phyloP scores from a whole-genome alignment of 305 asterid species.

The Fraxinus xanthoxyloides region DNA sequence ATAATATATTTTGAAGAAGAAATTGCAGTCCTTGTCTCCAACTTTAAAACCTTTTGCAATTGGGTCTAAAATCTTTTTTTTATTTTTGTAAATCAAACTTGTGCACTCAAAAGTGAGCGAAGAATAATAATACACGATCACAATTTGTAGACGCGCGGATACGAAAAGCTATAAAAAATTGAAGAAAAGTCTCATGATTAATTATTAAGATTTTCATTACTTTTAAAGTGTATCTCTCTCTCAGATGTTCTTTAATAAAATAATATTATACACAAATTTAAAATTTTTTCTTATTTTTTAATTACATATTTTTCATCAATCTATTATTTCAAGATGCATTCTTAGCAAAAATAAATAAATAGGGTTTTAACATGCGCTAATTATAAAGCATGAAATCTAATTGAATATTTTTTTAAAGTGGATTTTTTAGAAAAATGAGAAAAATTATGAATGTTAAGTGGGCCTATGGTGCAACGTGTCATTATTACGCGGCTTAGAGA shows the following conservation, averaged over 20 bases:
- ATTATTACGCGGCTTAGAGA: not conserved
- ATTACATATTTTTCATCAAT: no score
- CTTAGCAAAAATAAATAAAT: no score
- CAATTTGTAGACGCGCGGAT: no score
- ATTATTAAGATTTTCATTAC: no score
- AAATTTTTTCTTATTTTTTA: no score
- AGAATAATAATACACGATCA: not conserved
- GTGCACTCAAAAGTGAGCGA: not conserved
- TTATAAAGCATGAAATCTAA: no score
- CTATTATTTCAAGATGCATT: no score
- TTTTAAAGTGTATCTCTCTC: no score
- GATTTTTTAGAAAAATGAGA: not conserved
- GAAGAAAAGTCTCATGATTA: not conserved
- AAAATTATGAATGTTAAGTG: not conserved
- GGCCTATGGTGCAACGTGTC: not conserved
- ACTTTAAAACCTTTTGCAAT: not conserved
- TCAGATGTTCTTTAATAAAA: no score
- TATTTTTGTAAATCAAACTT: not conserved
- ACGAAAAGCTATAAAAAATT: not conserved
- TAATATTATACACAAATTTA: no score
- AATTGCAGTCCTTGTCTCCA: not conserved
- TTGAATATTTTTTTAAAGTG: no score
- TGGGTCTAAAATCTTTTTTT: not conserved
- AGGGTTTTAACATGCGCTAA: no score
- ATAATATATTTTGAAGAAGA: not conserved